Conservation (phyloP, 768 basidiomycete species). For the Tephrocybe sp. region DNA sequence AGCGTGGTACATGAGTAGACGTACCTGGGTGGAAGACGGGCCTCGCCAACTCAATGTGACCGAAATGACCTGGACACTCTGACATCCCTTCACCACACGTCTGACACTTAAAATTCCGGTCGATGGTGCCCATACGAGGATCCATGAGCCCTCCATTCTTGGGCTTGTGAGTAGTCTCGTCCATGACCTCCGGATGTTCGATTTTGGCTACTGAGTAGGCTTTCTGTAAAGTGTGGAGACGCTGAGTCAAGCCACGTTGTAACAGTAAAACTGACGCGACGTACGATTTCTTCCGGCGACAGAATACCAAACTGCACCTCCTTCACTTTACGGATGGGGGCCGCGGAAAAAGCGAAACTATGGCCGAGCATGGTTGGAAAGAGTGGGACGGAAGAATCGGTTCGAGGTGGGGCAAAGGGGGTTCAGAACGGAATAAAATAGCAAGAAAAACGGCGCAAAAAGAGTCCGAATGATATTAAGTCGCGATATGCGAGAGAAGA, state of each 20-base stretch:
- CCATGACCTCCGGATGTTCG: constrained; percentile 98
- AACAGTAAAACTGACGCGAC: constrained; percentile 28
- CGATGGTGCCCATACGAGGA: constrained; percentile 96
- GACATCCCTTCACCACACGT: constrained; percentile 99
- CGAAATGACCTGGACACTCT: constrained; percentile 99
- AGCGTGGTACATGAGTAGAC: constrained; percentile 22
- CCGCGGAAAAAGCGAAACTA: constrained; percentile 89
- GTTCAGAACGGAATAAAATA: constrained; percentile 10
- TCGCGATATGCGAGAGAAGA: constrained; percentile 18
- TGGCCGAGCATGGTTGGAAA: constrained; percentile 71
- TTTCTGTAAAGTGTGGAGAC: constrained; percentile 60
- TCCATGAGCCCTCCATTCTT: constrained; percentile 97
- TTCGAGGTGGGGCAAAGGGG: constrained; percentile 13
- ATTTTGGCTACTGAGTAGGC: constrained; percentile 98
- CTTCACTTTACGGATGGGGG: constrained; percentile 92
- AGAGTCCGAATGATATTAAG: constrained; percentile 26
- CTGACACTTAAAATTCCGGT: constrained; percentile 98
- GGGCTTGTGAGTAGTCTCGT: constrained; percentile 86
- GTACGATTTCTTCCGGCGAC: constrained; percentile 97
- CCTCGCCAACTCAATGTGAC: constrained; percentile 94
- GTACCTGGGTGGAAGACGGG: constrained; percentile 97
- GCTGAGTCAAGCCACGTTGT: constrained; percentile 10
- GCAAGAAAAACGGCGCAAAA: constrained; percentile 25
- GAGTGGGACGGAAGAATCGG: constrained; percentile 12
- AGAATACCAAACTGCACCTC: constrained; percentile 99